phyloP scores from a whole-genome alignment of 176 grass and related monocot genomes.

The Ampelocalamus luodianensis region DNA sequence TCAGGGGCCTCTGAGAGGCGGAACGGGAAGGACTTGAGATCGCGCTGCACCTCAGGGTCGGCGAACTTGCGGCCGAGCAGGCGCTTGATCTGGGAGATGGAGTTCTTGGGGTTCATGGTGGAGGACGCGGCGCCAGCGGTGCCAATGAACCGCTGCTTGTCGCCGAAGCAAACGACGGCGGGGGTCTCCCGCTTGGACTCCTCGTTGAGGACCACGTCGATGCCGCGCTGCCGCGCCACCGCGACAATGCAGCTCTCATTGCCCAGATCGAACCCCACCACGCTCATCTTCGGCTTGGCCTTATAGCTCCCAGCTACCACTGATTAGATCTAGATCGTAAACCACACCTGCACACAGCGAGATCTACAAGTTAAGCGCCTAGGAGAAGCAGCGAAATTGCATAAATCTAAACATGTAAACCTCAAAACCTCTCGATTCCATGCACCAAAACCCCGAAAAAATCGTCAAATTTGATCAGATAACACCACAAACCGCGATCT shows the following conservation, averaged over 20 bases:
- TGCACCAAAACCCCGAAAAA: background rate
- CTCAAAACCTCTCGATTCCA: background rate
- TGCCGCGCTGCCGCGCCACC: conserved; percentile 82
- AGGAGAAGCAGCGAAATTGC: background rate
- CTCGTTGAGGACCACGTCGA: conserved; percentile 92
- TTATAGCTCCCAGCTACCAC: background rate
- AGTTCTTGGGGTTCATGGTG: conserved; percentile 89
- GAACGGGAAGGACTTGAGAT: conserved; percentile 65
- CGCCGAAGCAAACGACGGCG: conserved; percentile 79
- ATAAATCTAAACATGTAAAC: conserved; percentile 1
- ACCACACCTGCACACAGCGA: conserved; percentile 6
- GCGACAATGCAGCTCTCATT: conserved; percentile 90
- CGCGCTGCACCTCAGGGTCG: conserved; percentile 72
- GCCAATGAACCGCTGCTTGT: conserved; percentile 91
- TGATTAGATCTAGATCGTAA: conserved; percentile 21
- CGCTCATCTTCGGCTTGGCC: conserved; percentile 62
- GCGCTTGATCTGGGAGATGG: conserved; percentile 89
- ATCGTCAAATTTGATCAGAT: background rate
- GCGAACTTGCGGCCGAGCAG: conserved; percentile 65
- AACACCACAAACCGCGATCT: background rate
- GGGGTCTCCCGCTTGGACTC: conserved; percentile 96
- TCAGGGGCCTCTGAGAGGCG: conserved; percentile 69
- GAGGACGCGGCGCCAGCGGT: conserved; percentile 63
- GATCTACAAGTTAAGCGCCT: conserved; percentile 32
- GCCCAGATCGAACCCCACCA: conserved; percentile 85